Conservation (phyloP, 140 eudicot genomes). For the Ambrosia hybrid region DNA sequence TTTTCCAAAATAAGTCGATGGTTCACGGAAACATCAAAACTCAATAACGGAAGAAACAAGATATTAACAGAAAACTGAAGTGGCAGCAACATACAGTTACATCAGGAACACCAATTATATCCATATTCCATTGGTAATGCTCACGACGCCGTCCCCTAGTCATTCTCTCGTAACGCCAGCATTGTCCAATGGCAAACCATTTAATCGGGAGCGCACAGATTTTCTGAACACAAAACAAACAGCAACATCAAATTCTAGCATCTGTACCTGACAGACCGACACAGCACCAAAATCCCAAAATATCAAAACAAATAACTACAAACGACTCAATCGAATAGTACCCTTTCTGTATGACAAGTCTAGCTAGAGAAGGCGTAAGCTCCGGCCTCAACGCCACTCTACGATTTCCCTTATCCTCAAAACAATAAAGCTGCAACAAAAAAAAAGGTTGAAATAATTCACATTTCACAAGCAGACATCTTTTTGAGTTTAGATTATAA, state of each 20-base stretch:
- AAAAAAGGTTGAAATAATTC: constrained; percentile 1
- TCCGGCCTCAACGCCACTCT: constrained; percentile 99
- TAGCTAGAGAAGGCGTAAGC: constrained; percentile 95
- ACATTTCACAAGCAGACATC: background rate
- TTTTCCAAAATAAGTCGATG: background rate
- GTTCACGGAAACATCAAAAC: background rate
- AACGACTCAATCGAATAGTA: constrained; percentile 20
- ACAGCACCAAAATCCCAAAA: constrained; percentile 39
- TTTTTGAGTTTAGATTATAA: background rate
- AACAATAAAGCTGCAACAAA: constrained; percentile 76
- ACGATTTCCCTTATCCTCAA: constrained; percentile 96
- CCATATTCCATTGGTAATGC: constrained; percentile 99
- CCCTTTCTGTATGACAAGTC: constrained; percentile 99
- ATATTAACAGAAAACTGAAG: background rate
- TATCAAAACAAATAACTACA: constrained; percentile 38
- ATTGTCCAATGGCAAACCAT: constrained; percentile 98
- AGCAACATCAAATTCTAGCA: constrained; percentile 66
- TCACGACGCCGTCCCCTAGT: constrained; percentile 97
- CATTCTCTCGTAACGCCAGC: constrained; percentile 99
- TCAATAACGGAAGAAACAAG: constrained; percentile 1
- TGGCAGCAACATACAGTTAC: constrained; percentile 48
- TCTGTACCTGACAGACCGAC: constrained; percentile 52
- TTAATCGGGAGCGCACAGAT: constrained; percentile 89
- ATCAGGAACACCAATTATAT: constrained; percentile 90
- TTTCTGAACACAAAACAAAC: constrained; percentile 84